Percentiles rank a stretch among this genome's conserved stretches.
Evolutionary conservation across 2,329 filamentous ascomycete species (phyloP).

Genomic region (Chaetomiaceae sp.): DNA sequence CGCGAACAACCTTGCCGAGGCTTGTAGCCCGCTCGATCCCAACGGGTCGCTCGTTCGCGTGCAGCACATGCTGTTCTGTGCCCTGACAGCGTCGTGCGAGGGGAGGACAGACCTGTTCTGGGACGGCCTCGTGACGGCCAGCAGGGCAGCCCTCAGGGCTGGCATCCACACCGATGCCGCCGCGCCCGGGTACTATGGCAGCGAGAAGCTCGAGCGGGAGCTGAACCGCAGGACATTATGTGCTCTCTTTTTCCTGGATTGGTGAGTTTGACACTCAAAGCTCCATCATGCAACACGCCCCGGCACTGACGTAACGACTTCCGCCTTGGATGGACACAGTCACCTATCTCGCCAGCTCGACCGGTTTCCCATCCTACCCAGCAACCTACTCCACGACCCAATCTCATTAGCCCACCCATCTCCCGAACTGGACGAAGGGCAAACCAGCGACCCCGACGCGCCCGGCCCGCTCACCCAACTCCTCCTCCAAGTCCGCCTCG

Average conservation of each 20-base stretch:
- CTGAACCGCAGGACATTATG: not conserved
- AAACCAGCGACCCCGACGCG: not conserved
- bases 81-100: not conserved
- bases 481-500: not conserved
- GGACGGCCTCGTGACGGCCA: not conserved
- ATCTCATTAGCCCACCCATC: not conserved
- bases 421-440: not conserved
- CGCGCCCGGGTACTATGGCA: not conserved
- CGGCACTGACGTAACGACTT: too few species aligned
- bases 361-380: not conserved
- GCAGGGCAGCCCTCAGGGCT: not conserved
- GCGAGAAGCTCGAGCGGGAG: not conserved
- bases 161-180: not conserved
- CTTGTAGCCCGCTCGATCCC: not conserved
- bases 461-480: not conserved
- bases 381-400: not conserved
- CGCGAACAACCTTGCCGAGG: not conserved
- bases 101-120: not conserved
- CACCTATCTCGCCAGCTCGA: not conserved
- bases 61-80: not conserved
- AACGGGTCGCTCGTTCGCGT: not conserved
- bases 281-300: too few species aligned
- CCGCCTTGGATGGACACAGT: too few species aligned
- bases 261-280: not conserved
- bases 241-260: not conserved